phyloP scores from a whole-genome alignment of 768 basidiomycete species.

The Sporobolomyces pararoseus region DNA sequence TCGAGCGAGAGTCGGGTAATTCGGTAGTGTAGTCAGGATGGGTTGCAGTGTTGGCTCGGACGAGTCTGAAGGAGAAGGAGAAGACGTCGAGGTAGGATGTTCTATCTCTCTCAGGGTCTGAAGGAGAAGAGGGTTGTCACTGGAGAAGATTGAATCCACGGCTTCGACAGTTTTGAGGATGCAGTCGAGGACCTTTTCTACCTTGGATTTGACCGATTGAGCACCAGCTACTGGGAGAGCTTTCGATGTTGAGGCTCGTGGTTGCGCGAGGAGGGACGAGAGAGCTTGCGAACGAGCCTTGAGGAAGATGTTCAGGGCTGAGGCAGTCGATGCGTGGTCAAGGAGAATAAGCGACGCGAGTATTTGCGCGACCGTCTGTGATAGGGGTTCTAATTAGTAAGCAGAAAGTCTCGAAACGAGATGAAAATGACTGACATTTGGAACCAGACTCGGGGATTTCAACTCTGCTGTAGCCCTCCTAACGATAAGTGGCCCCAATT shows the following conservation, averaged over 20 bases:
- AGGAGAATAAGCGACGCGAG: conserved; percentile 38
- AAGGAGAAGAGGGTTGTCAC: conserved; percentile 4
- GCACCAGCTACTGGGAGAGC: neutral
- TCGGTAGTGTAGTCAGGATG: conserved; percentile 40
- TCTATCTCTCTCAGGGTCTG: conserved; percentile 30
- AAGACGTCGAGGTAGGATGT: neutral
- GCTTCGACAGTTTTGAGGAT: conserved; percentile 34
- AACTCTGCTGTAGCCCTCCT: conserved; percentile 25
- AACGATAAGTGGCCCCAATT: conserved; percentile 24
- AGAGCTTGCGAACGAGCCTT: conserved; percentile 21
- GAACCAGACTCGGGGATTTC: neutral
- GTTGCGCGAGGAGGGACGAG: conserved; percentile 13
- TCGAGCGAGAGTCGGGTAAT: conserved; percentile 37
- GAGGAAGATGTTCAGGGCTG: conserved; percentile 32
- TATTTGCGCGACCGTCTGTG: conserved; percentile 25
- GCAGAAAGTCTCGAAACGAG: neutral
- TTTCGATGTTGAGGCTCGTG: neutral
- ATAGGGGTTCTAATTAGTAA: neutral
- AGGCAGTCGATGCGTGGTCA: conserved; percentile 15
- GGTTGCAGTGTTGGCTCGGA: conserved; percentile 7
- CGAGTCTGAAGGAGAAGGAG: neutral
- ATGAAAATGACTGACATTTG: conserved; percentile 1
- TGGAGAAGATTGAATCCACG: conserved; percentile 16
- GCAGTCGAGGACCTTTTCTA: conserved; percentile 24
- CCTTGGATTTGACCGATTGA: neutral